Base-by-base conservation (phyloP, 2,329 filamentous ascomycete genomes). In the Scortechinia acanthostroma region DNA sequence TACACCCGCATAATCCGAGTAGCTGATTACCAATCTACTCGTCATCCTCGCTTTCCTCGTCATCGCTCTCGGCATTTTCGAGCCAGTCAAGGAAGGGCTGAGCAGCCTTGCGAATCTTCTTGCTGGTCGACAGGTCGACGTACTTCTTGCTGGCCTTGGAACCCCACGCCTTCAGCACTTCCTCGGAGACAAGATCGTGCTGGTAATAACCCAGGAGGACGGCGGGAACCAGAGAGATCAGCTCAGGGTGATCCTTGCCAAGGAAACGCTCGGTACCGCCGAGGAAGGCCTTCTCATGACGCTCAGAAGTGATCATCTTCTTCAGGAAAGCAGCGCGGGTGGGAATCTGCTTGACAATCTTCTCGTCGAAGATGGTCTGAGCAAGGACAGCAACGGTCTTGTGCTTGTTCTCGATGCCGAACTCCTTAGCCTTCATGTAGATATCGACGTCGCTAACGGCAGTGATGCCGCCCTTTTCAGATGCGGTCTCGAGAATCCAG, bases 111-210 rank as follows among this genome's bases (percentile, higher is more conserved):
- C 91, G 89, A 51, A 97, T 90, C 77, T 94, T 95, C 76, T 90
- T 91, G 70, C 89, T 95, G 49, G 83, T 91, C 48, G 83, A 63
- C 49, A 94, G 68, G 62, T 97, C 91, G 55, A 94, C 88, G 63
- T 97, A 97, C 74, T 96, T 96, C 84, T 95, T 96, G 80, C 89
- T 95, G 48, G 91, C 90, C 76, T 93, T 95, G 61, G 79, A 77
- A 52, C 91, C 91, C 91, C 93, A 98, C 55, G 85, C 84, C 67
- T 84, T 87, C 61, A 95, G 80, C 15, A 90, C 80, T 51, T 95
- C 91, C 71, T 98, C 93, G 44, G 77, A 82, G 56, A 95, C 72
- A 46, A 98, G 76, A 54, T 98, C 93, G 58, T 89, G 76, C 68
- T 96, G 80, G 68, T 97, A 98, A 70, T 91, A 86, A 57, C 86